Percentiles rank a stretch among this genome's conserved stretches.
Evolutionary conservation across 331 rosid genomes (phyloP).

Genomic region (Quercus lobata): DNA sequence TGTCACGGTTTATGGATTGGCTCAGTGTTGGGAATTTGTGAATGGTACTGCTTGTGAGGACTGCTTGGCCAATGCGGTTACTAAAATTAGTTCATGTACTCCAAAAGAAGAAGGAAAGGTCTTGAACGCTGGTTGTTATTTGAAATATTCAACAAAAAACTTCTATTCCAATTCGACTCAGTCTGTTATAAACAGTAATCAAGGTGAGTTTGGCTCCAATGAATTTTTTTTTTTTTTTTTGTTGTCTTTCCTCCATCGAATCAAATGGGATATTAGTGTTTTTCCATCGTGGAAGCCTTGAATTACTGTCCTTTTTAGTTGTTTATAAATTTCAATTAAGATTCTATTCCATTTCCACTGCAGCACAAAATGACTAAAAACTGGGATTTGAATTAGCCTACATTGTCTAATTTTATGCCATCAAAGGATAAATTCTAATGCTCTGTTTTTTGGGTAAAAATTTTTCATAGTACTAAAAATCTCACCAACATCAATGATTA

Average conservation of each 20-base stretch:
- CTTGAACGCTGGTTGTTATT: slow-evolving; percentile 70
- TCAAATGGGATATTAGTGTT: background rate
- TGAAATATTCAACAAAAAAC: slow-evolving; percentile 55
- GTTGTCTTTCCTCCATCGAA: background rate
- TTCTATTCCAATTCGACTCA: slow-evolving; percentile 42
- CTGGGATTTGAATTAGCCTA: too few relatives aligned
- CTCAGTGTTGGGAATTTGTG: slow-evolving; percentile 73
- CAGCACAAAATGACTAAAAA: too few relatives aligned
- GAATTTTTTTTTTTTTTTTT: background rate
- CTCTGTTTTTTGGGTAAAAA: too few relatives aligned
- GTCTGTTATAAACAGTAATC: background rate
- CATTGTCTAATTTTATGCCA: too few relatives aligned
- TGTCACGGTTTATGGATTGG: slow-evolving; percentile 64
- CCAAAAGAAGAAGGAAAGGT: slow-evolving; percentile 65
- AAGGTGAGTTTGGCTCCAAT: slow-evolving; percentile 25
- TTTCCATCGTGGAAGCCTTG: too few relatives aligned
- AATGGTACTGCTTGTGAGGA: slow-evolving; percentile 32
- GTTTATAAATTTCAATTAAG: too few relatives aligned
- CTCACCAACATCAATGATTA: background rate
- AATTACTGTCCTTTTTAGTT: background rate
- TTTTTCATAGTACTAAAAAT: background rate
- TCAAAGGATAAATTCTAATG: too few relatives aligned
- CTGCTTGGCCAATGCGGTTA: slow-evolving; percentile 48
- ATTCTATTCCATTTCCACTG: too few relatives aligned
- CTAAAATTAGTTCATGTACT: slow-evolving; percentile 34